These are phyloP conservation scores for Tolypocladium ophioglossoides DNA, from an alignment of 2,329 filamentous ascomycete genomes.

Conservation along the genomic window DNA sequence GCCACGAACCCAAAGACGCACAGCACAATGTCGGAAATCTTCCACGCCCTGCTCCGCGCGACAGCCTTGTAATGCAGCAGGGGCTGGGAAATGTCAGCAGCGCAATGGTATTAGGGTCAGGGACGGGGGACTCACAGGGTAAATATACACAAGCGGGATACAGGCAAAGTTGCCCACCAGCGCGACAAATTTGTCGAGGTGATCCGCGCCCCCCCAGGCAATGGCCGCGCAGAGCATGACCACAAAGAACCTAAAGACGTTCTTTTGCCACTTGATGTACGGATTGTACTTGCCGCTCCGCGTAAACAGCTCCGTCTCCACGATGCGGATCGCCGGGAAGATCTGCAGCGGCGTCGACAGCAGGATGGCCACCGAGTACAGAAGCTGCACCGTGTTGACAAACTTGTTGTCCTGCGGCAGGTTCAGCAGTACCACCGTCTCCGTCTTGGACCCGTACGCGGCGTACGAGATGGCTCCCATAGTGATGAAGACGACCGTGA, in stretches of 20 bases:
- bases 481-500: constrained; percentile 79
- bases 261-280: constrained; percentile 99
- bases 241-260: constrained; percentile 86
- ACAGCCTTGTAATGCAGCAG: constrained; percentile 81
- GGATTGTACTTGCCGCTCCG: constrained; percentile 95
- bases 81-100: constrained; percentile 50
- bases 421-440: constrained; percentile 94
- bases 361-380: constrained; percentile 96
- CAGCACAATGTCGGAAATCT: constrained; percentile 61
- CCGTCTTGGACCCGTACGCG: constrained; percentile 87
- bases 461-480: constrained; percentile 94
- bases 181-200: constrained; percentile 95
- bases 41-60: constrained; percentile 57
- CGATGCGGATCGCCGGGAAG: constrained; percentile 95
- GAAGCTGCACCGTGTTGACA: constrained; percentile 90
- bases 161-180: constrained; percentile 96
- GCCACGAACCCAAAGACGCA: constrained; percentile 74
- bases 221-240: constrained; percentile 78
- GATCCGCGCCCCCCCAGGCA: constrained; percentile 84
- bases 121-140: constrained; percentile 60
- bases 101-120: background rate
- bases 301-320: constrained; percentile 88
- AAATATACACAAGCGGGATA: constrained; percentile 93
- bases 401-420: constrained; percentile 90
- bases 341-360: constrained; percentile 92